A percentile compares a stretch with the other conserved stretches of the same genome.
Evolutionary conservation across 768 basidiomycete species (phyloP).

Genomic region (Rhodotorula paludigena): DNA sequence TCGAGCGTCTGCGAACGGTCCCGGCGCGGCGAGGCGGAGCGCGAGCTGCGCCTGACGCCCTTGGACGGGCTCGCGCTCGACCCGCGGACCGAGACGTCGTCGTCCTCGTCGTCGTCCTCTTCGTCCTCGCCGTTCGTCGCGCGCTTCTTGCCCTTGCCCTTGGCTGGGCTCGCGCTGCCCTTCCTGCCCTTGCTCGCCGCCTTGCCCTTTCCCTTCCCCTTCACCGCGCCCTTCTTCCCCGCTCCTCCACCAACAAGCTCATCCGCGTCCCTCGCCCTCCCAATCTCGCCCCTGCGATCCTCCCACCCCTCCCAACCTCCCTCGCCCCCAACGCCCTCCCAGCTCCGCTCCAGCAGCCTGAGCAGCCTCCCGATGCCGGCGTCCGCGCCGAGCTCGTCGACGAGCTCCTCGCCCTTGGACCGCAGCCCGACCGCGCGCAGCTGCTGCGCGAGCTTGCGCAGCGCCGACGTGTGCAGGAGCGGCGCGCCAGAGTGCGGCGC

Average conservation of each 20-base stretch:
- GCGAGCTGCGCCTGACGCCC: neutral
- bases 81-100: slow-evolving; percentile 36
- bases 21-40: neutral
- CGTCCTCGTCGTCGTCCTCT: slow-evolving; percentile 40
- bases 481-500: slow-evolving; percentile 53
- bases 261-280: slow-evolving; percentile 3
- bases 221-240: neutral
- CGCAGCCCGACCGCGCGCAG: slow-evolving; percentile 51
- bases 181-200: slow-evolving; percentile 44
- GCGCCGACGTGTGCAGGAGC: slow-evolving; percentile 56
- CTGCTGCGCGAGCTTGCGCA: slow-evolving; percentile 66
- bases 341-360: slow-evolving; percentile 72
- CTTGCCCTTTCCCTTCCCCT: slow-evolving; percentile 12
- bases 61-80: neutral
- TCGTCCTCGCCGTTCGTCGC: slow-evolving; percentile 1
- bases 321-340: slow-evolving; percentile 55
- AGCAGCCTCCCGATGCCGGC: slow-evolving; percentile 61
- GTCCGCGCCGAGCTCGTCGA: slow-evolving; percentile 67
- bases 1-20: neutral
- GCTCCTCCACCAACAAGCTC: slow-evolving; percentile 2
- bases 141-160: neutral
- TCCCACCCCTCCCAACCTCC: slow-evolving; percentile 72
- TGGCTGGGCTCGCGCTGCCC: slow-evolving; percentile 45
- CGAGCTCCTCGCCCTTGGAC: slow-evolving; percentile 37
- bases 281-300: too few relatives aligned